Conservation (phyloP, 2,329 filamentous ascomycete genomes). For the Bipolaris victoriae region DNA sequence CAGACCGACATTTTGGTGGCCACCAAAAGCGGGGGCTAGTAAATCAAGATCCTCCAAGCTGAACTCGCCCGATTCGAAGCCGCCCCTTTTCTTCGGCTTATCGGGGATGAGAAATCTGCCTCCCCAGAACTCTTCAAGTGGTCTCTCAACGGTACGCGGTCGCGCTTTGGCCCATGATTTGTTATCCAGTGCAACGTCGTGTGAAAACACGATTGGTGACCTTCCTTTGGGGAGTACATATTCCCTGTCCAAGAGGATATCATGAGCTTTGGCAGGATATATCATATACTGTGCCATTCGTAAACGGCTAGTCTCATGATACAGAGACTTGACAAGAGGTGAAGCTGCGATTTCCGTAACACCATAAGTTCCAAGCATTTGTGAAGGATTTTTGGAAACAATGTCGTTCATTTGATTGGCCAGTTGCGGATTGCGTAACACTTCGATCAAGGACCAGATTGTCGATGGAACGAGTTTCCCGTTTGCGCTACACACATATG, state of each 20-base stretch:
- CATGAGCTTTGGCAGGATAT: slow-evolving; percentile 13
- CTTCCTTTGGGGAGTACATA: slow-evolving; percentile 29
- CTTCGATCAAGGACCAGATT: slow-evolving; percentile 38
- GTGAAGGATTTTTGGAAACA: slow-evolving; percentile 16
- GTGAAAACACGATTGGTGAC: slow-evolving; percentile 30
- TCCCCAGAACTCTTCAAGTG: slow-evolving; percentile 37
- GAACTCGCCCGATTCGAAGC: slow-evolving; percentile 14
- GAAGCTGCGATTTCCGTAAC: slow-evolving; percentile 18
- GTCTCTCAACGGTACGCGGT: slow-evolving; percentile 20
- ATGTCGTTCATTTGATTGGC: slow-evolving; percentile 20
- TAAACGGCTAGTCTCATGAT: slow-evolving; percentile 33
- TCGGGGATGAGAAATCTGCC: slow-evolving; percentile 32
- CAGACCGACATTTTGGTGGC: slow-evolving; percentile 11
- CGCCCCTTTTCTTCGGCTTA: slow-evolving; percentile 4
- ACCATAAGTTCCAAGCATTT: slow-evolving; percentile 22
- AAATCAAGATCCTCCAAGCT: slow-evolving; percentile 26
- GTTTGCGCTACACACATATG: slow-evolving; percentile 20
- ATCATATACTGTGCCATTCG: slow-evolving; percentile 22
- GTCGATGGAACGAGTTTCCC: slow-evolving; percentile 22
- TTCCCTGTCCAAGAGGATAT: slow-evolving; percentile 29
- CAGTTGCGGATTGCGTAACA: slow-evolving; percentile 27
- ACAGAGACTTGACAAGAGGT: slow-evolving; percentile 35
- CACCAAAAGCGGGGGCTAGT: slow-evolving; percentile 16
- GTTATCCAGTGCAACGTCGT: slow-evolving; percentile 32
- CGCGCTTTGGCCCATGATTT: slow-evolving; percentile 31